Conservation (phyloP, 2,329 filamentous ascomycete genomes). For the Amylocarpus encephaloides region DNA sequence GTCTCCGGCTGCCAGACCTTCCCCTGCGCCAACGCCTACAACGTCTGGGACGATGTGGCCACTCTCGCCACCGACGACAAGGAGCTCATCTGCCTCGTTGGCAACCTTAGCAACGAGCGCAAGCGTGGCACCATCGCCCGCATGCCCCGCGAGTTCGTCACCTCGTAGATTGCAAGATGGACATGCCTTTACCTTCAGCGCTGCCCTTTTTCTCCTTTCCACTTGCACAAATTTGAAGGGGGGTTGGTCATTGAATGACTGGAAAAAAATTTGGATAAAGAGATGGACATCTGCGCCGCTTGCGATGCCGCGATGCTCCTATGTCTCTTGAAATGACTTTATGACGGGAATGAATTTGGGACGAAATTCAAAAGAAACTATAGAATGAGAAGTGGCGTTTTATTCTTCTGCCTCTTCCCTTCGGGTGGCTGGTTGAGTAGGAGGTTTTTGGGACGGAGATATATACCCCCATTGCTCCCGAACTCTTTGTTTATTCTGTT, state of each 20-base stretch:
- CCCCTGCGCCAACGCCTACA: conserved; percentile 51
- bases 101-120: conserved; percentile 12
- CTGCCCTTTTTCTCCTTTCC: neutral
- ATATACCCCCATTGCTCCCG: too few species aligned
- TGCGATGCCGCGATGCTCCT: neutral
- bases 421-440: neutral
- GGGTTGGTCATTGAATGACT: neutral
- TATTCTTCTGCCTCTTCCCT: neutral
- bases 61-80: conserved; percentile 45
- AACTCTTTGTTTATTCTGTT: neutral
- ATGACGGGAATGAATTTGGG: neutral
- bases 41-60: conserved; percentile 46
- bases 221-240: neutral
- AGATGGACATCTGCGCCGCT: neutral
- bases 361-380: neutral
- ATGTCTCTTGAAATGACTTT: neutral
- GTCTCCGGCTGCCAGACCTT: conserved; percentile 46
- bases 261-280: neutral
- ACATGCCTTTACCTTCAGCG: neutral
- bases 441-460: too few species aligned
- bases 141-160: neutral
- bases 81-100: conserved; percentile 41
- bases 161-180: neutral
- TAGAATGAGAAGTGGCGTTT: neutral
- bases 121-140: neutral